Evolutionary conservation across 2,329 filamentous ascomycete genomes (phyloP), one percentile per base, ranked within the genome.

Genomic region (Bipolaris gigantea): DNA sequence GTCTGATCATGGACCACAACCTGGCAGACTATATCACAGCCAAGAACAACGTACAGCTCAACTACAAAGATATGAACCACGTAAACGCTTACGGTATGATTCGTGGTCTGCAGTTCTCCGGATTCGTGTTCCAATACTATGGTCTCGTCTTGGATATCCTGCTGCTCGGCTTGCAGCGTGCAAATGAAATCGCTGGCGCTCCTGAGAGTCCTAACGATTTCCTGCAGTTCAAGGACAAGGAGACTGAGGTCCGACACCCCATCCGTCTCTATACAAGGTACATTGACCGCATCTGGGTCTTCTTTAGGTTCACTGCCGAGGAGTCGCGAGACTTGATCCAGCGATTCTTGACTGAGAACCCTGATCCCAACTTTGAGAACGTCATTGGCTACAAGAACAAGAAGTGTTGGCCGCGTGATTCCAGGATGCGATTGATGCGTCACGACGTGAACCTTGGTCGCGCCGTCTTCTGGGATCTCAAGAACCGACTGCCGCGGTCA

Each of bases 61-160:
- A 95, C 59, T 99, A 99, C 81, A 99, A 99, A 80, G 94, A 99
- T 67, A 99, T 99, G 94, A 97, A 97, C 71, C 94, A 99, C 70
- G 94, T 95, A 72, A 99, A 99, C 77, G 95, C 91, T 72, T 99
- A 97, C 72, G 94, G 94, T 64, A 89, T 99, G 89, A 97, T 99
- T 67, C 91, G 94, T 68, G 94, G 95, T 64, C 83, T 99, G 15
- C 95, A 99, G 64, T 99, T 99, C 77, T 97, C 94, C 1, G 94
- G 91, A 0, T 99, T 99, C 60, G 94, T 99, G 19, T 99, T 99
- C 83, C 94, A 99, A 73, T 99, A 92, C 81, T 99, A 99, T 66
- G 94, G 95, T 42, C 81, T 99, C 57, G 93, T 99, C 55, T 86
- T 99, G 49, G 94, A 99, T 77, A 82, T 99, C 41, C 81, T 99